Conservation (phyloP, 768 basidiomycete genomes). For the Kwoniella heveanensis region DNA sequence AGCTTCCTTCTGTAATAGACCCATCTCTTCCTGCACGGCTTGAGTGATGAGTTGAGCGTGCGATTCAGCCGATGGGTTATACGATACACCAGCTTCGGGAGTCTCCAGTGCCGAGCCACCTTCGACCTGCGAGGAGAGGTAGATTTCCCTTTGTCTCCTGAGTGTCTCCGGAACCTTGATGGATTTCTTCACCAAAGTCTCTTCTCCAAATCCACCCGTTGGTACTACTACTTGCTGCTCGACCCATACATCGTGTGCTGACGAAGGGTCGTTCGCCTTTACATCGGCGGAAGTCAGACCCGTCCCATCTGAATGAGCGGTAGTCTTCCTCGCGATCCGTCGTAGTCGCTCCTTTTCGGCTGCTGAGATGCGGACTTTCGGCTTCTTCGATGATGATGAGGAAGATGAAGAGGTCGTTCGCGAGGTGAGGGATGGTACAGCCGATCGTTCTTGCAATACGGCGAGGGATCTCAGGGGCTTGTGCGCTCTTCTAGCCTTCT, state of each 20-base stretch:
- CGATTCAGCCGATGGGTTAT: conserved; percentile 77
- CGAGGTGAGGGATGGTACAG: conserved; percentile 78
- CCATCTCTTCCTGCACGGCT: conserved; percentile 70
- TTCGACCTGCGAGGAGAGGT: conserved; percentile 24
- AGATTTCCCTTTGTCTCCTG: conserved; percentile 38
- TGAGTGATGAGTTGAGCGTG: conserved; percentile 71
- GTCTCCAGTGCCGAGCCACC: conserved; percentile 41
- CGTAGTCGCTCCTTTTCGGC: conserved; percentile 76
- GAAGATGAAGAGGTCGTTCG: conserved; percentile 33
- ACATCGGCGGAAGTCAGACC: conserved; percentile 15
- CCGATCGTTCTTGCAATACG: conserved; percentile 82
- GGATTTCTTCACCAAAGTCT: conserved; percentile 47
- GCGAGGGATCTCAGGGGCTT: conserved; percentile 63
- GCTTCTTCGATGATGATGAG: conserved; percentile 19
- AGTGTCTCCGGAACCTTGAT: conserved; percentile 50
- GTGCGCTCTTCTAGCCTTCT: conserved; percentile 46
- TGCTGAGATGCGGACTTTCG: conserved; percentile 59
- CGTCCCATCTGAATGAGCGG: conserved; percentile 25
- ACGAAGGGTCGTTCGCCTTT: background rate
- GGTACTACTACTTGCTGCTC: conserved; percentile 47
- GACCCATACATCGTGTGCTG: conserved; percentile 16
- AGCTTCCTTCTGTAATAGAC: conserved; percentile 62
- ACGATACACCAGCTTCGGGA: conserved; percentile 82
- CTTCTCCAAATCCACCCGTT: conserved; percentile 55
- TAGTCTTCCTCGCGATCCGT: conserved; percentile 62